These are phyloP conservation scores for Agrocybe pediades DNA, from an alignment of 768 basidiomycete genomes.

Conservation along the genomic window DNA sequence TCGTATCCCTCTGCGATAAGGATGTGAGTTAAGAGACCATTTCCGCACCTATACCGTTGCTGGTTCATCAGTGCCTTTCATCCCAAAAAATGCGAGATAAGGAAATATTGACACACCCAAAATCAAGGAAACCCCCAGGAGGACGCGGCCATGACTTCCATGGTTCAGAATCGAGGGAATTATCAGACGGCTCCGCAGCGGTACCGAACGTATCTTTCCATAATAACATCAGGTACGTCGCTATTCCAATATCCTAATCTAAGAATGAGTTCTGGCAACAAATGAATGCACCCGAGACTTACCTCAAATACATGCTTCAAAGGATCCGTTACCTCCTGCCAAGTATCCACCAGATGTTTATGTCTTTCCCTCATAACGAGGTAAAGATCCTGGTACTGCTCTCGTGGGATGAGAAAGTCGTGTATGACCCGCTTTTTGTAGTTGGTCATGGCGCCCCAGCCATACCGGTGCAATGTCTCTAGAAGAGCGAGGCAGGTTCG, in stretches of 20 bases:
- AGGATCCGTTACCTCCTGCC: conserved; percentile 85
- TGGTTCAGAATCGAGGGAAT: conserved; percentile 31
- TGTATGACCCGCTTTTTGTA: conserved; percentile 89
- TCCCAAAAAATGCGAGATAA: too few relatives aligned
- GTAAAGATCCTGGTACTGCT: conserved; percentile 89
- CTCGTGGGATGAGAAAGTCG: conserved; percentile 75
- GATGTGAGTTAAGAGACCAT: conserved; percentile 90
- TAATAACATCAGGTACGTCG: conserved; percentile 87
- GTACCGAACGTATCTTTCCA: conserved; percentile 76
- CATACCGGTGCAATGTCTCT: conserved; percentile 83
- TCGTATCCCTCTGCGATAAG: conserved; percentile 80
- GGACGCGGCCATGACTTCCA: conserved; percentile 82
- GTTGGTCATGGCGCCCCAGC: conserved; percentile 79
- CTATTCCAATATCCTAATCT: conserved; percentile 88
- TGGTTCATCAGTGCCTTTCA: too few relatives aligned
- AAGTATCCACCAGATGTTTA: conserved; percentile 70
- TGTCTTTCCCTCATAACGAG: conserved; percentile 84
- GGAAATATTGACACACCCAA: conserved; percentile 57
- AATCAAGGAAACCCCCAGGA: conserved; percentile 83
- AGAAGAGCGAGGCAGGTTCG: conserved; percentile 82
- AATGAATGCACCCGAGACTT: conserved; percentile 11
- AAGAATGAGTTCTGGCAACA: neutral
- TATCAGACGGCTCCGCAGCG: conserved; percentile 3
- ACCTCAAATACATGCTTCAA: conserved; percentile 91
- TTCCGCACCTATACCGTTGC: conserved; percentile 68